phyloP scores from a whole-genome alignment of 2,329 filamentous ascomycete species.

The Macrophomina phaseolina region DNA sequence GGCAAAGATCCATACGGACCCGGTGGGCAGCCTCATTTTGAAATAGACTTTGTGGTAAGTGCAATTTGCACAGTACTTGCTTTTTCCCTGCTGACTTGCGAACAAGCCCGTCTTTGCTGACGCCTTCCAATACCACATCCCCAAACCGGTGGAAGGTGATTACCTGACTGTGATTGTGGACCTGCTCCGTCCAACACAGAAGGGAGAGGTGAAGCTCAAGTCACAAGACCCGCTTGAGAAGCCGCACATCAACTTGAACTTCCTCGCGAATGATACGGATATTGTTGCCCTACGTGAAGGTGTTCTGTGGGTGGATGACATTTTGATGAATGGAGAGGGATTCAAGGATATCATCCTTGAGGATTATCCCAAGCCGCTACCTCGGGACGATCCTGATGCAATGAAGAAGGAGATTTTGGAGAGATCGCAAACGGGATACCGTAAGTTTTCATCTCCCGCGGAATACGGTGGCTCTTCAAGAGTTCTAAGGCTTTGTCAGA shows the following conservation, averaged over 20 bases:
- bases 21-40: no score
- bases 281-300: constrained; percentile 66
- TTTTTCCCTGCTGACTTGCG: no score
- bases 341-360: constrained; percentile 60
- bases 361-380: constrained; percentile 65
- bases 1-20: no score
- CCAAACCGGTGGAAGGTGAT: constrained; percentile 50
- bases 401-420: constrained; percentile 65
- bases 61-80: no score
- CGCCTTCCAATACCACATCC: constrained; percentile 58
- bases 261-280: constrained; percentile 46
- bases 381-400: constrained; percentile 60
- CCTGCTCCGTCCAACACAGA: constrained; percentile 53
- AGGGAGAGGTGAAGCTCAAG: constrained; percentile 50
- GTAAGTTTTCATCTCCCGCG: no score
- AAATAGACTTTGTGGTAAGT: no score
- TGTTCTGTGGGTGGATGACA: constrained; percentile 61
- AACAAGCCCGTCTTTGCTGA: constrained; percentile 56
- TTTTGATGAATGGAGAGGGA: constrained; percentile 62
- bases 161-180: constrained; percentile 64
- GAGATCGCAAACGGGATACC: constrained; percentile 35
- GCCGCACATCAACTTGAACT: constrained; percentile 53
- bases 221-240: constrained; percentile 45
- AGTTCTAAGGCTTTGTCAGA: constrained; percentile 39
- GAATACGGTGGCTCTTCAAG: constrained; percentile 53